Percentiles rank a stretch among this genome's conserved stretches.
These are phyloP conservation scores for Agapanthus africanus DNA, from an alignment of 106 monocot genomes.

Conservation along the genomic window DNA sequence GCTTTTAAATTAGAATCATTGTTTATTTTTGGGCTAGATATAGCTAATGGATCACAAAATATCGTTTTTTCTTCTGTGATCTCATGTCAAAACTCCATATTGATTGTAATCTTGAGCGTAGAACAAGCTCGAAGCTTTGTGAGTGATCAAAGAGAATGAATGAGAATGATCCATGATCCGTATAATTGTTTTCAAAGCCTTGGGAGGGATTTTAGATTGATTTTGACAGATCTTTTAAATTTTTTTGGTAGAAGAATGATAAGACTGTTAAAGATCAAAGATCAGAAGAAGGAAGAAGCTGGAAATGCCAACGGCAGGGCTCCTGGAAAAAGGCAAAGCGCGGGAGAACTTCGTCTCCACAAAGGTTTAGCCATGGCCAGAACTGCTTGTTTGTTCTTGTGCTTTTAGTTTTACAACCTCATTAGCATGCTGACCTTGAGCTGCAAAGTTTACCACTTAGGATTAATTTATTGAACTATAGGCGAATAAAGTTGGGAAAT, in stretches of 20 bases:
- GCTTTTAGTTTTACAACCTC: neutral
- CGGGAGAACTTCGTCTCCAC: conserved; percentile 79
- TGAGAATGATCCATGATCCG: neutral
- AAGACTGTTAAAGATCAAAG: conserved; percentile 75
- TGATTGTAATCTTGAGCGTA: neutral
- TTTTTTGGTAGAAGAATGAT: conserved; percentile 45
- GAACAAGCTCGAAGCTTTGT: neutral
- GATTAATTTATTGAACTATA: neutral
- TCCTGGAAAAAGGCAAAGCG: conserved; percentile 65
- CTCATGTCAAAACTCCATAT: neutral
- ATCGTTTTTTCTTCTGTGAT: neutral
- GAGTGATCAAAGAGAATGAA: neutral
- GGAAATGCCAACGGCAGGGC: conserved; percentile 49
- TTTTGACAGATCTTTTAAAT: no score
- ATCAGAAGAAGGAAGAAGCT: conserved; percentile 49
- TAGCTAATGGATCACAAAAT: neutral
- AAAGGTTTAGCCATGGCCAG: conserved; percentile 38
- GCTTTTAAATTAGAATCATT: neutral
- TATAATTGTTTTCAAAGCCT: neutral
- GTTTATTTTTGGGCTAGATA: no score
- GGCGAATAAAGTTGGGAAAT: no score
- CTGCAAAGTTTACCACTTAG: neutral
- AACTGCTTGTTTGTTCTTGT: neutral
- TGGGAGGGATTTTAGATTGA: neutral
- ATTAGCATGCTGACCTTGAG: neutral